Base-by-base conservation (phyloP, 495 filamentous ascomycete species). In the Tuber umbilicatum region DNA sequence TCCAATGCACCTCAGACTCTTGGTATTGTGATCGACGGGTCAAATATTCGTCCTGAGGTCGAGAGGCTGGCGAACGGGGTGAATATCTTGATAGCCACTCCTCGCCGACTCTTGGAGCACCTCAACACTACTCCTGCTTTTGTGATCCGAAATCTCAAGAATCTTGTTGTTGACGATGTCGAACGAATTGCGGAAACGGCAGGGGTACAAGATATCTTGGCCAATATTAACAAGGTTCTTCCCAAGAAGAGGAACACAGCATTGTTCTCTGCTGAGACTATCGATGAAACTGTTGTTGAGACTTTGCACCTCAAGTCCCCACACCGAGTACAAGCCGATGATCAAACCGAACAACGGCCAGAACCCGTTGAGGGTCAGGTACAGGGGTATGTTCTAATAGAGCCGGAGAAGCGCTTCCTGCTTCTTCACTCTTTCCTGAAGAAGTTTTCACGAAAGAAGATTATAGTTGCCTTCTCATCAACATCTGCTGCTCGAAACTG, bases 391-490 rank as follows among this genome's bases (percentile, higher is more conserved):
- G 80, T 81, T 31, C 69, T 72, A 17, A 73, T 81, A 27, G 70
- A 78, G n/a, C 68, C 80, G 14, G 80, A 81, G 5, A 81, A 81
- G 31, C 79, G 80, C 16, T 81, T 81, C 55, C 35, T 81, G 19
- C 39, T 81, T 35, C 79, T 81, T 23, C 71, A 74, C 31, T 81
- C 80, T 23, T 81, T 81, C 37, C 70, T 81, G 70, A 81, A 81
- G 74, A 81, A 79, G 50, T 81, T 81, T 47, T 80, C 78, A 37
- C 73, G 72, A 64, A 81, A 81, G 69, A 81, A 81, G 39, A 73
- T 81, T 19, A 38, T 81, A 45, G 70, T 81, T 69, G 70, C 76
- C 4, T 14, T 74, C 3, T 81, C 80, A 14, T 81, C 80, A 50
- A 81, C 80, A 40, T 69, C 76, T 16, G 73, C 79, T 68, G 76